A percentile compares a stretch with the other conserved stretches of the same genome.
Evolutionary conservation across 805 yeast genomes (phyloP).

Genomic region (Wickerhamiella lipophila): DNA sequence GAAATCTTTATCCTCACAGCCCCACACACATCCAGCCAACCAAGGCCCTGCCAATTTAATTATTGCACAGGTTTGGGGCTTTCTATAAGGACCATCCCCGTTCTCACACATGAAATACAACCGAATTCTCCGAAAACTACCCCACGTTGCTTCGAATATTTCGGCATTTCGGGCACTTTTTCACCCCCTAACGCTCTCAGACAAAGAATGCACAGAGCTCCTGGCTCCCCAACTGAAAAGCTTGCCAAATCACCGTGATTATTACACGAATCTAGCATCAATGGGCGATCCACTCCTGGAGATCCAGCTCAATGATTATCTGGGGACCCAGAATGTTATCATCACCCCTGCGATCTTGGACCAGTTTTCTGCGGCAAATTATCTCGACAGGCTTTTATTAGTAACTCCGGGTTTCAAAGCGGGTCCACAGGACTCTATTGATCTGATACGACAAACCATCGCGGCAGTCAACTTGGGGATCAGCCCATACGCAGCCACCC

Average conservation of each 20-base stretch:
- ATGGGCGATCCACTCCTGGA: conserved; percentile 14
- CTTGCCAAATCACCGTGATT: conserved; percentile 11
- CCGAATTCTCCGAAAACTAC: neutral
- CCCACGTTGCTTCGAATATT: neutral
- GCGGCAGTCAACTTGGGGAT: conserved; percentile 6
- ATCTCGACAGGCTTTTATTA: conserved; percentile 7
- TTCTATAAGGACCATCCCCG: too few relatives aligned
- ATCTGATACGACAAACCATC: conserved; percentile 1
- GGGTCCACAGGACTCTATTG: neutral
- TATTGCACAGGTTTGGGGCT: neutral
- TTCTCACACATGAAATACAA: neutral
- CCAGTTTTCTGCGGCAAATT: conserved; percentile 12
- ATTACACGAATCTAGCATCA: conserved; percentile 13
- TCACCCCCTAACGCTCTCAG: conserved; percentile 13
- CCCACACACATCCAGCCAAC: too few relatives aligned
- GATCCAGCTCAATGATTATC: conserved; percentile 16
- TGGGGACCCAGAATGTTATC: conserved; percentile 20
- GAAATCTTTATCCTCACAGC: too few relatives aligned
- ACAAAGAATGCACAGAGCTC: conserved; percentile 14
- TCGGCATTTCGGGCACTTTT: conserved; percentile 6
- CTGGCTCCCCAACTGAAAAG: conserved; percentile 17
- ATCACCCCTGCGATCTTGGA: conserved; percentile 10
- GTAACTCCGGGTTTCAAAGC: neutral
- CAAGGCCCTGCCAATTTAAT: neutral
- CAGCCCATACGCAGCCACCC: neutral